phyloP scores from a whole-genome alignment of 192 early-diverging fungal genomes.

The Linnemannia zychae region DNA sequence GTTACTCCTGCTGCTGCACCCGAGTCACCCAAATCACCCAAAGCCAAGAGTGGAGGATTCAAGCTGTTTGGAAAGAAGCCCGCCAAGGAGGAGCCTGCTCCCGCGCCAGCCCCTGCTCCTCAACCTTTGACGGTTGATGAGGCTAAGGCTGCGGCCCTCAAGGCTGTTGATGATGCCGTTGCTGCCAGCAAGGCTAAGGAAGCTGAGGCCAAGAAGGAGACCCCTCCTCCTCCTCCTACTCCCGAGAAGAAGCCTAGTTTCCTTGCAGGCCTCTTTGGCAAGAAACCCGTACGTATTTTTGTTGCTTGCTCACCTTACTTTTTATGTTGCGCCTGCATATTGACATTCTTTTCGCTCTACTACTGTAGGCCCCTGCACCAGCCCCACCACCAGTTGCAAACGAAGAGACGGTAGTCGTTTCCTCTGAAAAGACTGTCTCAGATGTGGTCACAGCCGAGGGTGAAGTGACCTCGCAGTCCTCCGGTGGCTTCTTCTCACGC shows the following conservation, averaged over 20 bases:
- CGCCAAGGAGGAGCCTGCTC: conserved; percentile 35
- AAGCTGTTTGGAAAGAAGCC: conserved; percentile 54
- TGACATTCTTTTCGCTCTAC: background rate
- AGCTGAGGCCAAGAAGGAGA: conserved; percentile 40
- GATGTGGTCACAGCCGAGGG: conserved; percentile 49
- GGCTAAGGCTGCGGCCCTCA: conserved; percentile 46
- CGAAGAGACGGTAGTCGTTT: conserved; percentile 49
- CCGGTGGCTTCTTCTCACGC: conserved; percentile 51
- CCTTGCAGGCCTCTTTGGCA: conserved; percentile 40
- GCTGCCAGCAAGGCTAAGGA: conserved; percentile 50
- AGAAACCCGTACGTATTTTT: conserved; percentile 39
- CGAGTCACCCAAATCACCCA: conserved; percentile 45
- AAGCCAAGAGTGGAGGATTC: conserved; percentile 55
- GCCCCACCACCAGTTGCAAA: conserved; percentile 29
- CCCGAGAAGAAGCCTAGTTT: conserved; percentile 54
- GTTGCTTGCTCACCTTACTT: background rate
- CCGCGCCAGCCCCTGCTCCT: conserved; percentile 15
- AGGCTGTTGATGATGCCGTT: conserved; percentile 54
- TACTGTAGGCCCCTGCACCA: conserved; percentile 32
- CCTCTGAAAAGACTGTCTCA: conserved; percentile 46
- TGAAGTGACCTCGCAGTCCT: conserved; percentile 41
- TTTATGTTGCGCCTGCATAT: background rate
- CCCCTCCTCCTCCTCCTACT: conserved; percentile 28
- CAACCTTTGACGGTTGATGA: conserved; percentile 46
- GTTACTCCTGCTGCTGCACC: conserved; percentile 26